phyloP scores from a whole-genome alignment of 805 yeast genomes.

The Clavispora fructus region DNA sequence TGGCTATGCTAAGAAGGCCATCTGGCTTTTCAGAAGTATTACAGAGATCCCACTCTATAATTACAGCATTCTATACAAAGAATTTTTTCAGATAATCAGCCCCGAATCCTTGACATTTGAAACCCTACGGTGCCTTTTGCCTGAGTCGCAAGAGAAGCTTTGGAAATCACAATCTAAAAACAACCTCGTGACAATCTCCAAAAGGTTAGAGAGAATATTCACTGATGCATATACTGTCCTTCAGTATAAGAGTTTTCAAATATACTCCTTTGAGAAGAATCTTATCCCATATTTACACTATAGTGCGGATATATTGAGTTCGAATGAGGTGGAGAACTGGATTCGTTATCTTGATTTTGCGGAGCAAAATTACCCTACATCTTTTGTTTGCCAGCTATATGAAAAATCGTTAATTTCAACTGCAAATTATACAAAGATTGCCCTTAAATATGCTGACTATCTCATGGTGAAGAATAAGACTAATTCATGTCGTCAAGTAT shows the following conservation, averaged over 20 bases:
- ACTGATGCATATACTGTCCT: conserved; percentile 52
- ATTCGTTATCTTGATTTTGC: conserved; percentile 50
- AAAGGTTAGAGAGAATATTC: conserved; percentile 41
- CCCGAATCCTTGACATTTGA: conserved; percentile 7
- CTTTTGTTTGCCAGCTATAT: conserved; percentile 29
- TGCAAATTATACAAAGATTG: conserved; percentile 41
- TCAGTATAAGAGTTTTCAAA: conserved; percentile 47
- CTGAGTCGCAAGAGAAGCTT: conserved; percentile 12
- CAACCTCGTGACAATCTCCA: conserved; percentile 24
- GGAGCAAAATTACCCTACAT: conserved; percentile 31
- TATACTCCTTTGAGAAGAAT: conserved; percentile 45
- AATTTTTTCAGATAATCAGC: conserved; percentile 32
- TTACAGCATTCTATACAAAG: conserved; percentile 42
- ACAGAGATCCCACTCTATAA: conserved; percentile 55
- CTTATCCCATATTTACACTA: conserved; percentile 21
- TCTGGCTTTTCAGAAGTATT: conserved; percentile 40
- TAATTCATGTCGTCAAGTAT: conserved; percentile 34
- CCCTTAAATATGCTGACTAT: conserved; percentile 48
- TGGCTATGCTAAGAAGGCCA: conserved; percentile 29
- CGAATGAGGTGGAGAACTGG: conserved; percentile 55
- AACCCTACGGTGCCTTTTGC: conserved; percentile 14
- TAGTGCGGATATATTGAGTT: conserved; percentile 17
- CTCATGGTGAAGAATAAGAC: conserved; percentile 22
- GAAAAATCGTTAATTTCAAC: conserved; percentile 46
- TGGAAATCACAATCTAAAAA: conserved; percentile 10